Evolutionary conservation across 441 rosid species (phyloP).

Genomic region (Iberis amara): DNA sequence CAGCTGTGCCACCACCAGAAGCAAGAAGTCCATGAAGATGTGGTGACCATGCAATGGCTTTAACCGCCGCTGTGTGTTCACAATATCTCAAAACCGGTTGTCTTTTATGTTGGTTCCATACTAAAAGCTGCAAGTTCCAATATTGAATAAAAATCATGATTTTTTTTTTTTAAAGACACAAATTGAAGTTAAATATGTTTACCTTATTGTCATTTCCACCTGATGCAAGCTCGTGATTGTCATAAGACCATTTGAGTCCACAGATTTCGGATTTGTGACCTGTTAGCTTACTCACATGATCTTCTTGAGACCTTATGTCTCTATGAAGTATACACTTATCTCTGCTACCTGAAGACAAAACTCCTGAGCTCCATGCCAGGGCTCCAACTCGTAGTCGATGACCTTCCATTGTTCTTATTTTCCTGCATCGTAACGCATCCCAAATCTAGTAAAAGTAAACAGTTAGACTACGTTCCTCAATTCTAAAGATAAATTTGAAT

Average conservation of each 20-base stretch:
- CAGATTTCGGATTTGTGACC: conserved; percentile 97
- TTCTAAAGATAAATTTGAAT: not conserved
- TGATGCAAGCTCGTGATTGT: conserved; percentile 87
- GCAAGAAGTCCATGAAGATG: conserved; percentile 98
- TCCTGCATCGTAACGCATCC: conserved; percentile 82
- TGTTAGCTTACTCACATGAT: conserved; percentile 71
- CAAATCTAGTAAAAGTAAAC: conserved; percentile 48
- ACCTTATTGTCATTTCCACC: conserved; percentile 95
- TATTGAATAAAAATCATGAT: not conserved
- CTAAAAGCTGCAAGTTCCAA: conserved; percentile 60
- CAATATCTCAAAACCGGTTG: conserved; percentile 79
- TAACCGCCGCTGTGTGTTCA: conserved; percentile 95
- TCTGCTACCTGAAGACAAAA: conserved; percentile 87
- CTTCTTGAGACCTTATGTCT: conserved; percentile 74
- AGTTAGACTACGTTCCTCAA: not conserved
- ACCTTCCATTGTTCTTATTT: conserved; percentile 89
- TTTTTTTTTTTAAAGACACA: no score
- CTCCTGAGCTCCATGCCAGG: conserved; percentile 80
- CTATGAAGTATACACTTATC: conserved; percentile 88
- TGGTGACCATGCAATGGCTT: conserved; percentile 99
- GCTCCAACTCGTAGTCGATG: conserved; percentile 88
- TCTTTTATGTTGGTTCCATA: conserved; percentile 92
- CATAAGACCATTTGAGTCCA: conserved; percentile 93
- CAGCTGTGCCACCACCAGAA: conserved; percentile 97
- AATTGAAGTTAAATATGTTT: not conserved